phyloP scores from a whole-genome alignment of 495 filamentous ascomycete genomes.

The Xylaria acuta region DNA sequence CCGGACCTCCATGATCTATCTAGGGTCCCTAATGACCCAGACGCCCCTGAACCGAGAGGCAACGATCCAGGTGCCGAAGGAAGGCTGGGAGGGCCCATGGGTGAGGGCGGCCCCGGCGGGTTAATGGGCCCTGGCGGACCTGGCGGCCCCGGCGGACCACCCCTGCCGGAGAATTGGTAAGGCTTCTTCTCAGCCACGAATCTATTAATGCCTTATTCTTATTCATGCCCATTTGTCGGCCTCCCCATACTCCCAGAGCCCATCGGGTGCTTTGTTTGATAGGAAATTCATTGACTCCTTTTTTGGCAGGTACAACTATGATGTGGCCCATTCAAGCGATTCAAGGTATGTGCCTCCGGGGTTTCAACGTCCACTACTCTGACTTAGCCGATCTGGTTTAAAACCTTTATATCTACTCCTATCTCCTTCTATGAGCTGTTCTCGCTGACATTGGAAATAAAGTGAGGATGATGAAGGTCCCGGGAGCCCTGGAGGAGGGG shows the following conservation, averaged over 20 bases:
- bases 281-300: background rate
- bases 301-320: background rate
- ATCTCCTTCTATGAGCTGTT: background rate
- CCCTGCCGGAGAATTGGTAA: background rate
- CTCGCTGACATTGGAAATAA: background rate
- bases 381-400: background rate
- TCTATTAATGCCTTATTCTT: background rate
- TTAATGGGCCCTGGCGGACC: background rate
- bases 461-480: background rate
- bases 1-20: background rate
- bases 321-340: background rate
- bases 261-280: background rate
- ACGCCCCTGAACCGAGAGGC: rapidly evolving
- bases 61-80: background rate
- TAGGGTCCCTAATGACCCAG: background rate
- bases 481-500: background rate
- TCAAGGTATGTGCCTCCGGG: background rate
- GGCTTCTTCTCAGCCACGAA: background rate
- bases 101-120: background rate
- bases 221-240: background rate
- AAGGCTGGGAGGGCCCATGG: background rate
- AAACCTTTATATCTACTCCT: background rate
- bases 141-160: background rate
- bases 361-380: background rate
- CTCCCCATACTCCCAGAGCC: background rate